Evolutionary conservation across 371 early-diverging fungal genomes (phyloP).

Genomic region (Pancytospora philotis): DNA sequence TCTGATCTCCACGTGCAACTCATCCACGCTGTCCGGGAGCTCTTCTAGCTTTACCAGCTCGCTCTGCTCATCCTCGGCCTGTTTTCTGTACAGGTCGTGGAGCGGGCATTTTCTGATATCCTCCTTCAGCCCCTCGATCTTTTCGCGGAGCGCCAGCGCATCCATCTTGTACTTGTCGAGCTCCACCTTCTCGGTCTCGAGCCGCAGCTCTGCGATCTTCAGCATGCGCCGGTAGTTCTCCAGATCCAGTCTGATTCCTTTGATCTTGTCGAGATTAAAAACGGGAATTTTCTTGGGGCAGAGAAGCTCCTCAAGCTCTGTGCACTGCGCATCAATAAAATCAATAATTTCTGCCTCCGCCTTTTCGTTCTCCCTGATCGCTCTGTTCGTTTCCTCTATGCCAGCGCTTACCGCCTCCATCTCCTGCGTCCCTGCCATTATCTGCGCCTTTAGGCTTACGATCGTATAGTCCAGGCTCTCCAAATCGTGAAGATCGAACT

Average conservation of each 20-base stretch:
- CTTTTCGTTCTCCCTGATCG: neutral
- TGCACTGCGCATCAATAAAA: neutral
- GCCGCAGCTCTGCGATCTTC: neutral
- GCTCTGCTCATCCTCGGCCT: neutral
- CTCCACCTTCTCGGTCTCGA: neutral
- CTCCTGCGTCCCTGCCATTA: neutral
- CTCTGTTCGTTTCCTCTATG: neutral
- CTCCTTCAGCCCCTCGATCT: neutral
- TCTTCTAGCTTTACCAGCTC: neutral
- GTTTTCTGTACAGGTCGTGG: no score
- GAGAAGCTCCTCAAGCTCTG: neutral
- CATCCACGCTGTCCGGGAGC: slow-evolving; percentile 37
- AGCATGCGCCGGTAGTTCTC: neutral
- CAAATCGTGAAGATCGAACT: neutral
- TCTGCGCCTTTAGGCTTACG: neutral
- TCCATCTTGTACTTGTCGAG: neutral
- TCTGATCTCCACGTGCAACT: slow-evolving; percentile 30
- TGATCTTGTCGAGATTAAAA: neutral
- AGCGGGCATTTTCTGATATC: no score
- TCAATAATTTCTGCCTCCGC: neutral
- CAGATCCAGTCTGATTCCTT: neutral
- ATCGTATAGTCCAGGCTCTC: neutral
- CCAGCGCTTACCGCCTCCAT: neutral
- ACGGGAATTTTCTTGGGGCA: slow-evolving; percentile 5
- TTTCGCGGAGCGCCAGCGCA: neutral